phyloP scores from a whole-genome alignment of 2,329 filamentous ascomycete genomes.

The Myriosclerotinia scirpicola region DNA sequence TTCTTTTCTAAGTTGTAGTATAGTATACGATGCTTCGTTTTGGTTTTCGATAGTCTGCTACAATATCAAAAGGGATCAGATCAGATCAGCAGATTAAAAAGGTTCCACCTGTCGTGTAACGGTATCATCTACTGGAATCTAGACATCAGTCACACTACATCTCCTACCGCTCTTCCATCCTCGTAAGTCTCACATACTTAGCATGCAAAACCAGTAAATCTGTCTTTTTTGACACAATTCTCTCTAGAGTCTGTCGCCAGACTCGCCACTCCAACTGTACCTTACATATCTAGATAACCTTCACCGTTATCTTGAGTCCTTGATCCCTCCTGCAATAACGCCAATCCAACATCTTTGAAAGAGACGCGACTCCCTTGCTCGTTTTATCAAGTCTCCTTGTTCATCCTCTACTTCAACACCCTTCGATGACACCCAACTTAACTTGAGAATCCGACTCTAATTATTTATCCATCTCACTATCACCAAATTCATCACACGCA shows the following conservation, averaged over 20 bases:
- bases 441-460: not conserved
- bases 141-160: slow-evolving; percentile 8
- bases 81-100: not conserved
- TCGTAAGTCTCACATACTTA: not conserved
- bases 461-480: not conserved
- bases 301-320: not conserved
- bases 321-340: not conserved
- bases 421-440: not conserved
- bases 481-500: slow-evolving; percentile 1
- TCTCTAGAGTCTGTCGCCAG: not conserved
- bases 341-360: not conserved
- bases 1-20: not conserved
- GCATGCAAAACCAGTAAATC: not conserved
- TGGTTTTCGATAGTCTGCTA: not conserved
- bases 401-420: slow-evolving; percentile 4
- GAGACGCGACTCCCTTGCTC: not conserved
- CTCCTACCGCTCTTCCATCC: not conserved
- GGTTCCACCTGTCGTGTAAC: slow-evolving; percentile 6
- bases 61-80: not conserved
- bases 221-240: not conserved
- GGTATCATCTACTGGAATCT: slow-evolving; percentile 1
- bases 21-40: not conserved
- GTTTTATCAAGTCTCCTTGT: not conserved
- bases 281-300: too few relatives aligned
- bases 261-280: not conserved